Base-by-base conservation (phyloP, 1,284 basidiomycete species). In the Exobasidium cylindrosporum region DNA sequence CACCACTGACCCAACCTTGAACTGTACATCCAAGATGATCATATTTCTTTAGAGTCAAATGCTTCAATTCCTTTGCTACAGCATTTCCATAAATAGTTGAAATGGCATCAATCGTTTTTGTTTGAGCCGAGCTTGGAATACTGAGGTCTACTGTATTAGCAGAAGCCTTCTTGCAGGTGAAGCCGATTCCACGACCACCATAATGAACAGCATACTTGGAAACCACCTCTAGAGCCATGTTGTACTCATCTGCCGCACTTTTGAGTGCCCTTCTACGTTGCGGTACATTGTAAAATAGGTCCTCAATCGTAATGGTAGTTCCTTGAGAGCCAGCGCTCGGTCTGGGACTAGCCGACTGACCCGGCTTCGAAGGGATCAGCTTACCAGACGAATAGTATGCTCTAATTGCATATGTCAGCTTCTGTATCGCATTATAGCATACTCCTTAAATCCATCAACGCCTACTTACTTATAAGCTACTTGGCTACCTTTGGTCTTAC, bases 281-380 rank as follows among this genome's bases (percentile, higher is more conserved):
- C 0, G 93, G 92, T 0, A 89, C 91, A 69, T 97, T 97, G 82
- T 92, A 96, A 80, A 99, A 99, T 32, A 99, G 83, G 76, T 97
- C 91, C 79, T 97, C 92, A 4, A 92, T 92, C 90, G 85, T 89
- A 63, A 98, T 89, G 1, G 87, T 87, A 0, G 96, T 98, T 0
- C 96, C 96, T 63, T 97, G 89, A 70, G 94, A 96, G 2, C 93
- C 94, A 14, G 95, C 95, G 66, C 89, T 90, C 14, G 94, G 88
- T 72, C 89, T 90, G 0, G 95, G 91, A 6, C 64, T 64, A 17
- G 65, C 60, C 43, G 66, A 66, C 59, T 70, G 68, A 4, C 73
- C 74, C 10, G 69, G 68, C 45, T 71, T 72, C 35, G 68, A 64
- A 4, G 69, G 68, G 1, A 58, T 65, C 4, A 78, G 55, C 2